These are phyloP conservation scores for Volvox reticuliferus DNA, from an alignment of 139 green algal species.

Conservation along the genomic window DNA sequence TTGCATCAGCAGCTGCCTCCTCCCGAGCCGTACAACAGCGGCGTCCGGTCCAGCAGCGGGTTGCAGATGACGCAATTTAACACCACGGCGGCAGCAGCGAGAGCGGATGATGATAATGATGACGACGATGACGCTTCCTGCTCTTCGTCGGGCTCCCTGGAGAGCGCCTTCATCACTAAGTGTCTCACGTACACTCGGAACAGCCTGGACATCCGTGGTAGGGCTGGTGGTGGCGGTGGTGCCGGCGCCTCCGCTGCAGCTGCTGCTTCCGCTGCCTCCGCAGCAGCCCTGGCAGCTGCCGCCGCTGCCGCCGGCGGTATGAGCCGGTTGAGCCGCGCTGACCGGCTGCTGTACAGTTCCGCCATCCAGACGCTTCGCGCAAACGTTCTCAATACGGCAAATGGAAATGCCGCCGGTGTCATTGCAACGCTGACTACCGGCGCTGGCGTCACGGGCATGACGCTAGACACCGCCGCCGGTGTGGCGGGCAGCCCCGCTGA, in stretches of 20 bases:
- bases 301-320: background rate
- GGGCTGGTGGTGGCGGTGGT: background rate
- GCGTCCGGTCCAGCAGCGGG: no score
- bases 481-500: slow-evolving; percentile 26
- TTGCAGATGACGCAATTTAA: no score
- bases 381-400: background rate
- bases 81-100: background rate
- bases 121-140: background rate
- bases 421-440: background rate
- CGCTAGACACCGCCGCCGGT: background rate
- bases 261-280: background rate
- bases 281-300: background rate
- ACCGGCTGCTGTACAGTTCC: slow-evolving; percentile 30
- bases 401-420: background rate
- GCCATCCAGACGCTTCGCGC: slow-evolving; percentile 16
- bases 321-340: background rate
- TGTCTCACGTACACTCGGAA: slow-evolving; percentile 30
- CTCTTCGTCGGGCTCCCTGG: background rate
- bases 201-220: slow-evolving; percentile 34
- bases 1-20: background rate
- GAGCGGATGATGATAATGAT: background rate
- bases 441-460: background rate
- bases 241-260: background rate
- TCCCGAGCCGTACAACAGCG: background rate
- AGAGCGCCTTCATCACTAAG: slow-evolving; percentile 23